phyloP scores from a whole-genome alignment of 75 land plant genomes.

The Sequoiadendron giganteum region DNA sequence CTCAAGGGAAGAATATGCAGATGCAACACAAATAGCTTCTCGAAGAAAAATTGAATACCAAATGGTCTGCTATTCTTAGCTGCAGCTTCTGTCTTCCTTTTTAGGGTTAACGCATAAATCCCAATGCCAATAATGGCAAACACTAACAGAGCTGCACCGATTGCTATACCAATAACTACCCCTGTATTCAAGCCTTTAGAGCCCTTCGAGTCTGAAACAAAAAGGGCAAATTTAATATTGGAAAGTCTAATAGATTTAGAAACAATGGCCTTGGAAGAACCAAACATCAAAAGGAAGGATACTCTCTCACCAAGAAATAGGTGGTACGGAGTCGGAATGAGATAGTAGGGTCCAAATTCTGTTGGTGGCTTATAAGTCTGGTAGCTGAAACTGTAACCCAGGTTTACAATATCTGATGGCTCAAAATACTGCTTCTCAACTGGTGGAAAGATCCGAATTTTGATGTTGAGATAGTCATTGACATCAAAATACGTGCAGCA shows the following conservation, averaged over 20 bases:
- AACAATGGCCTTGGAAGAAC: too few relatives aligned
- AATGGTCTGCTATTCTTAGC: slow-evolving; percentile 40
- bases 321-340: slow-evolving; percentile 11
- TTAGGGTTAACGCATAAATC: slow-evolving; percentile 50
- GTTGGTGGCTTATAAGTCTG: slow-evolving; percentile 37
- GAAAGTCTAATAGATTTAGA: too few relatives aligned
- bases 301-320: slow-evolving; percentile 22
- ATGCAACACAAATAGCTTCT: background rate
- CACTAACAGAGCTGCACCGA: slow-evolving; percentile 36
- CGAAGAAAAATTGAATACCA: slow-evolving; percentile 38
- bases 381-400: slow-evolving; percentile 33
- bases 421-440: slow-evolving; percentile 21
- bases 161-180: slow-evolving; percentile 51
- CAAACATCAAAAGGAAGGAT: background rate
- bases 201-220: too few relatives aligned
- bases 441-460: slow-evolving; percentile 41
- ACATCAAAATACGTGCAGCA: slow-evolving; percentile 15
- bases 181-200: slow-evolving; percentile 23
- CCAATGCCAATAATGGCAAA: slow-evolving; percentile 33
- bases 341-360: slow-evolving; percentile 36
- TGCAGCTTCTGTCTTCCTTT: slow-evolving; percentile 43
- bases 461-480: slow-evolving; percentile 23
- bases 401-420: slow-evolving; percentile 3
- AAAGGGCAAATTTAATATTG: too few relatives aligned
- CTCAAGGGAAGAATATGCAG: background rate